Base-by-base conservation (phyloP, 2,329 filamentous ascomycete species). In the Fusarium pseudoanthophilum region DNA sequence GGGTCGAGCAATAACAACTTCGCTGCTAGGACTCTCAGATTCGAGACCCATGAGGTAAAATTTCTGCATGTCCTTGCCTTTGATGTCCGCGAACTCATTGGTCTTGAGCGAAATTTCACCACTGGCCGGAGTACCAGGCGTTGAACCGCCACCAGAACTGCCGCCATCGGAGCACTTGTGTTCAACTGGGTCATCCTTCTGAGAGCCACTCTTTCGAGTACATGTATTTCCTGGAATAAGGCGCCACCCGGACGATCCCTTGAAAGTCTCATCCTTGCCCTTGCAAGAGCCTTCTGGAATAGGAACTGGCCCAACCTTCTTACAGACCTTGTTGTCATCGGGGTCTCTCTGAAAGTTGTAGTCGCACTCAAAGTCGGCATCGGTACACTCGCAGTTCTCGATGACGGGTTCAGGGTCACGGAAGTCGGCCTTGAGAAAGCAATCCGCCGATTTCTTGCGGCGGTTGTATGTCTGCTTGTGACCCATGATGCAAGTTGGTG, bases 301-400 rank as follows among this genome's bases (percentile, higher is more conserved):
- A 5, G 86, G 80, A 48, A 97, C 81, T 7, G 88, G 85, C 0
- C 89, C 91, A 32, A 87, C 88, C 13, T 89, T 87, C 30, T 90
- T 86, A 80, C 96, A 98, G 70, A 92, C 87, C 56, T 88, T 89
- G 59, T 89, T 87, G 70, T 95, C 90, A 7, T 89, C 85, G 40
- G 87, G 87, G 64, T 87, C 86, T 75, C 89, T 89, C 67, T 91
- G 85, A 80, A 97, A 98, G 81, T 97, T 97, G 86, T 93, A 97
- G 80, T 98, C 95, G 81, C 96, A 99, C 83, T 99, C 96, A 80
- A 97, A 99, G 81, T 99, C 97, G 39, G 87, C 85, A 64, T 92
- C 90, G 2, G 91, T 91, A 82, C 96, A 99, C 45, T 93, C 90
- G 85, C 96, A 99, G 52, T 90, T 83, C 76, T 94, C 90, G 34